Conservation (phyloP, 176 grass and related monocot genomes). For the Lolium perenne region DNA sequence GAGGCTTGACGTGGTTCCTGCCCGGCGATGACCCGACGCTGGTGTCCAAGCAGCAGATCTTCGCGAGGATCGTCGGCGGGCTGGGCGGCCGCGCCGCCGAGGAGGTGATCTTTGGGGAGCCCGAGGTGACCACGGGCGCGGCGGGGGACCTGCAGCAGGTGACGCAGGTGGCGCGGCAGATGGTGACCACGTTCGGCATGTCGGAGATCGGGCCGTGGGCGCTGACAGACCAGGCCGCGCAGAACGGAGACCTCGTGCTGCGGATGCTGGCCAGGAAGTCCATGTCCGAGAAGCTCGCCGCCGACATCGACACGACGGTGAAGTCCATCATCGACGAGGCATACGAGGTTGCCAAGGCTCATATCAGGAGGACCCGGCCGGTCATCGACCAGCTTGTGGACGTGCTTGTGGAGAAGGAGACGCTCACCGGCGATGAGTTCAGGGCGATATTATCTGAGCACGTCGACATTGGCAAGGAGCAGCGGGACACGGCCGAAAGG, state of each 20-base stretch:
- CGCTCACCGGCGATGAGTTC: constrained; percentile 75
- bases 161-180: constrained; percentile 76
- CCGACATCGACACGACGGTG: constrained; percentile 67
- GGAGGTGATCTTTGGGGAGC: constrained; percentile 83
- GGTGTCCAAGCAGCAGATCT: constrained; percentile 75
- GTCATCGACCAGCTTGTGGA: constrained; percentile 82
- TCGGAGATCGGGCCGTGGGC: constrained; percentile 80
- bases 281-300: constrained; percentile 81
- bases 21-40: constrained; percentile 63
- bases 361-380: constrained; percentile 60
- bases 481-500: constrained; percentile 37
- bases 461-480: constrained; percentile 49
- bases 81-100: constrained; percentile 81
- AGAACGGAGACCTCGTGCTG: constrained; percentile 73
- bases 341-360: constrained; percentile 69
- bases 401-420: constrained; percentile 83
- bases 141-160: constrained; percentile 86
- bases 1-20: constrained; percentile 82
- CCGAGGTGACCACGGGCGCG: constrained; percentile 83
- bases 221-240: constrained; percentile 53
- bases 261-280: constrained; percentile 77
- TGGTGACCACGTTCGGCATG: constrained; percentile 87
- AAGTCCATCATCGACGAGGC: constrained; percentile 65
- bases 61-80: constrained; percentile 76
- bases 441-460: constrained; percentile 73